Conservation (phyloP, 768 basidiomycete genomes). For the Pisolithus orientalis region DNA sequence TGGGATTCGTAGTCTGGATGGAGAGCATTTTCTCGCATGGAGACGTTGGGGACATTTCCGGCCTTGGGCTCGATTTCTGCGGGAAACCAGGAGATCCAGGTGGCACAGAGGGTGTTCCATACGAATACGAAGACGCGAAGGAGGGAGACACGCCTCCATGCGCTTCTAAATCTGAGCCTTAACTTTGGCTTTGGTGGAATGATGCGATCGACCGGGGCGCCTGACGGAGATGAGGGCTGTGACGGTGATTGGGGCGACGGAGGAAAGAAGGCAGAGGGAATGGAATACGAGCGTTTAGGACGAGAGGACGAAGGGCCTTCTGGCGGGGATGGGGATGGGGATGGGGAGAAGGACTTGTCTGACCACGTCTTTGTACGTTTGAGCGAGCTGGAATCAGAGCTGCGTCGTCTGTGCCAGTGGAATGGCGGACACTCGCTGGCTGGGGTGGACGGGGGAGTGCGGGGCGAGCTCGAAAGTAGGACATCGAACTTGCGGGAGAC, state of each 20-base stretch:
- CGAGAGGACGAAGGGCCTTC: constrained; percentile 16
- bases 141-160: constrained; percentile 59
- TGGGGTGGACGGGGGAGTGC: constrained; percentile 54
- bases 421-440: constrained; percentile 31
- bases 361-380: constrained; percentile 55
- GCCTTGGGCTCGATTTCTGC: constrained; percentile 17
- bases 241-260: constrained; percentile 29
- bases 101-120: constrained; percentile 63
- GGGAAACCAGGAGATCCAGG: constrained; percentile 44
- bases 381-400: constrained; percentile 26
- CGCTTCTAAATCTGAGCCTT: constrained; percentile 32
- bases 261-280: constrained; percentile 45
- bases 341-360: constrained; percentile 44
- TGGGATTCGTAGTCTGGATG: constrained; percentile 11
- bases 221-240: constrained; percentile 19
- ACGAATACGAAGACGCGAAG: constrained; percentile 61
- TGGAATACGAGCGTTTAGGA: constrained; percentile 58
- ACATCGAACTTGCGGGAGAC: constrained; percentile 81
- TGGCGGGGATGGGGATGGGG: constrained; percentile 24
- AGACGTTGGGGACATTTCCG: constrained; percentile 6
- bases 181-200: constrained; percentile 34
- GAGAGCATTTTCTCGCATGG: constrained; percentile 3
- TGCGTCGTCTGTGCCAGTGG: constrained; percentile 19
- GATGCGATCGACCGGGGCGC: constrained; percentile 17
- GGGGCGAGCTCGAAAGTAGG: constrained; percentile 43